Conservation (phyloP, 2,329 filamentous ascomycete species). For the Paramyrothecium sp. region DNA sequence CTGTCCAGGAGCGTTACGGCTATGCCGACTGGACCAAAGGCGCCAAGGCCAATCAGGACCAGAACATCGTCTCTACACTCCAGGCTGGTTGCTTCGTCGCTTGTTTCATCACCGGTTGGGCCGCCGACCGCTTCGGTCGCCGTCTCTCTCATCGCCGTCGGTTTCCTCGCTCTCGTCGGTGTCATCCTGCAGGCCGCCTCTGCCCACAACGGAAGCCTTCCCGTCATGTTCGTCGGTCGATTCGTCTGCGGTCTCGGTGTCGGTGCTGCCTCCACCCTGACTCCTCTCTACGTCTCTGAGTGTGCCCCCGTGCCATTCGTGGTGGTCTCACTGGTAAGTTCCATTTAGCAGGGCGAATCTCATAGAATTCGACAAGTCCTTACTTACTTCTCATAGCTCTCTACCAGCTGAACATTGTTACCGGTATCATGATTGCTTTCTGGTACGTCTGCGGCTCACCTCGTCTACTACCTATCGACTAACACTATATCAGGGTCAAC, state of each 20-base stretch:
- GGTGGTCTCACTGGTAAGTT: slow-evolving; percentile 44
- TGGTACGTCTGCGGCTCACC: slow-evolving; percentile 29
- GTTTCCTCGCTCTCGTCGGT: slow-evolving; percentile 57
- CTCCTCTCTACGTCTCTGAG: slow-evolving; percentile 45
- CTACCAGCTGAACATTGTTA: slow-evolving; percentile 49
- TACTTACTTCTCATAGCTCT: slow-evolving; percentile 33
- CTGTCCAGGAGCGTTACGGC: slow-evolving; percentile 48
- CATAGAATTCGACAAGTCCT: background rate
- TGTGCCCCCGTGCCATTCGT: slow-evolving; percentile 50
- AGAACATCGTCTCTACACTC: slow-evolving; percentile 69
- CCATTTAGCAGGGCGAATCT: background rate
- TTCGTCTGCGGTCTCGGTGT: slow-evolving; percentile 49
- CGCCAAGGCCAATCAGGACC: slow-evolving; percentile 52
- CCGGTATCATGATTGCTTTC: slow-evolving; percentile 40
- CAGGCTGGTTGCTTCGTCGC: slow-evolving; percentile 68
- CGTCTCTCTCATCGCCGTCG: slow-evolving; percentile 53
- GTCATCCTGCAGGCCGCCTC: slow-evolving; percentile 63
- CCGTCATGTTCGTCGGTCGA: slow-evolving; percentile 65
- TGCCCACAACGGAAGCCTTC: slow-evolving; percentile 49
- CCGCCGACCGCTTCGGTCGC: slow-evolving; percentile 56
- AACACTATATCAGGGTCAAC: slow-evolving; percentile 49
- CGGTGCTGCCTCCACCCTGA: slow-evolving; percentile 46
- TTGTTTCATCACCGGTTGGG: slow-evolving; percentile 54
- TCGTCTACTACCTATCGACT: slow-evolving; percentile 1
- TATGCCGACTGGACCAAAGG: slow-evolving; percentile 23